Evolutionary conservation across 345 rosid genomes (phyloP).

Genomic region (Aquilaria yunnanensis): DNA sequence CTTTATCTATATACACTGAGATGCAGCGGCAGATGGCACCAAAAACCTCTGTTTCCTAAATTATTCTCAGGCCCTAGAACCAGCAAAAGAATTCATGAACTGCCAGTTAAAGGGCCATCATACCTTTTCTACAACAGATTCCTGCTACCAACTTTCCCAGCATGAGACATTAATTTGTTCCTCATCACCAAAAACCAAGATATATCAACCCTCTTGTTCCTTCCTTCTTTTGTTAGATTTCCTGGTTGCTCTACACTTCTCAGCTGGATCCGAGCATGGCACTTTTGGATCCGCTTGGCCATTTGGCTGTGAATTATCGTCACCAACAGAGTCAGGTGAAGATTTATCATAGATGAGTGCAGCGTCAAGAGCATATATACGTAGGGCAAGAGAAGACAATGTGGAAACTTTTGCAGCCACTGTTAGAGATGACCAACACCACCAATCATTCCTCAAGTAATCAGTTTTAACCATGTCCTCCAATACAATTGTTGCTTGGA

Average conservation of each 20-base stretch:
- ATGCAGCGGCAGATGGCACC: slow-evolving; percentile 8
- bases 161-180: slow-evolving; percentile 10
- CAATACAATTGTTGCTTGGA: slow-evolving; percentile 74
- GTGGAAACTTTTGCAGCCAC: slow-evolving; percentile 85
- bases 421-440: slow-evolving; percentile 98
- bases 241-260: slow-evolving; percentile 53
- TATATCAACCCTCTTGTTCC: slow-evolving; percentile 59
- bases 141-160: slow-evolving; percentile 17
- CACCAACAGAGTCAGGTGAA: slow-evolving; percentile 23
- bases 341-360: slow-evolving; percentile 66
- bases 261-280: slow-evolving; percentile 38
- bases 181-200: background rate
- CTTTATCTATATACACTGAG: slow-evolving; percentile 21
- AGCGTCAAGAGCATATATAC: slow-evolving; percentile 76
- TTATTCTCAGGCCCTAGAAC: too few relatives aligned
- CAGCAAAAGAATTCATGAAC: background rate
- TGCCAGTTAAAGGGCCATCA: background rate
- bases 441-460: slow-evolving; percentile 84
- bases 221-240: slow-evolving; percentile 81
- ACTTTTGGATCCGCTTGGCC: slow-evolving; percentile 31
- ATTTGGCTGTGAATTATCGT: slow-evolving; percentile 30
- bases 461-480: slow-evolving; percentile 88
- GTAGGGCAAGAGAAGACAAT: slow-evolving; percentile 71
- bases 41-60: too few relatives aligned
- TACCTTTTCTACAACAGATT: background rate